Conservation (phyloP, 2,329 filamentous ascomycete genomes). For the Talaromyces sp. region DNA sequence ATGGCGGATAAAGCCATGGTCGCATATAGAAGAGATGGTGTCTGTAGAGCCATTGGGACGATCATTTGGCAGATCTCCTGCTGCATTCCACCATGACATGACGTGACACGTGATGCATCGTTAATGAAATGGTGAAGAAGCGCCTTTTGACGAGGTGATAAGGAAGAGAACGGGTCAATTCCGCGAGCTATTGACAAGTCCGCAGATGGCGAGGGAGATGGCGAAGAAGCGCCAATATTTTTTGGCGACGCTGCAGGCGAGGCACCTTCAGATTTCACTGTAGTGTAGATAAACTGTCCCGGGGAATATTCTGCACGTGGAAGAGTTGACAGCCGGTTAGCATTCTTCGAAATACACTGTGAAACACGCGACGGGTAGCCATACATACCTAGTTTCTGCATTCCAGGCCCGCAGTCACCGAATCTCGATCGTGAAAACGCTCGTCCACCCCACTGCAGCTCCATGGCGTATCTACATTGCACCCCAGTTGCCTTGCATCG, state of each 20-base stretch:
- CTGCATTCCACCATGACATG: slow-evolving; percentile 41
- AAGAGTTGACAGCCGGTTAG: neutral
- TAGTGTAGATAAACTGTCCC: slow-evolving; percentile 40
- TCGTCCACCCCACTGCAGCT: slow-evolving; percentile 42
- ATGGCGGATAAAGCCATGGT: slow-evolving; percentile 44
- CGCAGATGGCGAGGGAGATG: slow-evolving; percentile 19
- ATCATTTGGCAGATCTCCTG: slow-evolving; percentile 42
- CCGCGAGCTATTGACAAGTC: slow-evolving; percentile 26
- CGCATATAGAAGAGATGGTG: slow-evolving; percentile 41
- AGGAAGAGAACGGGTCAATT: slow-evolving; percentile 37
- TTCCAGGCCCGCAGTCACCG: slow-evolving; percentile 33
- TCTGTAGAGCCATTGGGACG: slow-evolving; percentile 44
- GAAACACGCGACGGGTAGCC: neutral
- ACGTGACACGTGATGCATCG: slow-evolving; percentile 42
- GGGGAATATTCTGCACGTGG: slow-evolving; percentile 35
- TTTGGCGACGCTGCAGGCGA: slow-evolving; percentile 1
- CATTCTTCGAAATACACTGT: neutral
- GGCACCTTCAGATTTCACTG: slow-evolving; percentile 23
- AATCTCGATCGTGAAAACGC: slow-evolving; percentile 41
- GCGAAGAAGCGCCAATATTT: slow-evolving; percentile 11
- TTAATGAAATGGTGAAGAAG: slow-evolving; percentile 42
- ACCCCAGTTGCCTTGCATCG: slow-evolving; percentile 38
- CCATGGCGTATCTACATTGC: slow-evolving; percentile 41
- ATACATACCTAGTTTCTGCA: slow-evolving; percentile 34
- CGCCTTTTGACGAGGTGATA: slow-evolving; percentile 34